A percentile compares a stretch with the other conserved stretches of the same genome.
These are phyloP conservation scores for Aspergillus sp. DNA, from an alignment of 2,329 filamentous ascomycete genomes.

Conservation along the genomic window DNA sequence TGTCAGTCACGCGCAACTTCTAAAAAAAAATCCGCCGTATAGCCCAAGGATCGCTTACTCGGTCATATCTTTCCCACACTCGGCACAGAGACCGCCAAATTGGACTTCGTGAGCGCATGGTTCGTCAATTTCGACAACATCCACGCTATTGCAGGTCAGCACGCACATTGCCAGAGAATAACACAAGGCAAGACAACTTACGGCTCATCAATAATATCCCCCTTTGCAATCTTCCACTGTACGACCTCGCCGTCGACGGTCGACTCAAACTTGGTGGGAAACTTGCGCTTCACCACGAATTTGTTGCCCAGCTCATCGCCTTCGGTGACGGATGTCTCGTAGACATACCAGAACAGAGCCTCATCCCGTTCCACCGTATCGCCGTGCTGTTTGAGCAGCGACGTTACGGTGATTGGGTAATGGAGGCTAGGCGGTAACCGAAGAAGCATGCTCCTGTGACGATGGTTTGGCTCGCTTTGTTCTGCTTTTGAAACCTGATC, in stretches of 20 bases:
- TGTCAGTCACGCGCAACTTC: neutral
- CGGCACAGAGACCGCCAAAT: constrained; percentile 83
- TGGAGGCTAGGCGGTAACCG: constrained; percentile 60
- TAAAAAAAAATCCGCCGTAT: constrained; percentile 1
- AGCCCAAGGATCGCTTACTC: constrained; percentile 49
- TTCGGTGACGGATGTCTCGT: constrained; percentile 68
- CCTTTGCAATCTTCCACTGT: constrained; percentile 66
- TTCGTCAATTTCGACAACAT: constrained; percentile 77
- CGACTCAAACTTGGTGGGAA: constrained; percentile 76
- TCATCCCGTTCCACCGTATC: constrained; percentile 74
- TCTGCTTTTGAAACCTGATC: neutral
- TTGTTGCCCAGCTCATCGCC: constrained; percentile 72
- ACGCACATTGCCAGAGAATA: neutral
- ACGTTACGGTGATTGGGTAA: constrained; percentile 91
- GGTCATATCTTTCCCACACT: constrained; percentile 96
- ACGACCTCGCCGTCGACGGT: constrained; percentile 76
- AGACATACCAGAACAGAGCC: constrained; percentile 81
- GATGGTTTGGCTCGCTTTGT: neutral
- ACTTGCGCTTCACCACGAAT: constrained; percentile 65
- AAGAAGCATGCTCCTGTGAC: constrained; percentile 42
- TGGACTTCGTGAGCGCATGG: constrained; percentile 88
- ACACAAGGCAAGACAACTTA: constrained; percentile 24
- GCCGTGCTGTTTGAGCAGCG: constrained; percentile 72
- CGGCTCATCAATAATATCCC: constrained; percentile 43
- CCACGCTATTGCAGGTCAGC: constrained; percentile 41